Evolutionary conservation across 371 early-diverging fungal species (phyloP).

Genomic region (Rhizopus delemar): DNA sequence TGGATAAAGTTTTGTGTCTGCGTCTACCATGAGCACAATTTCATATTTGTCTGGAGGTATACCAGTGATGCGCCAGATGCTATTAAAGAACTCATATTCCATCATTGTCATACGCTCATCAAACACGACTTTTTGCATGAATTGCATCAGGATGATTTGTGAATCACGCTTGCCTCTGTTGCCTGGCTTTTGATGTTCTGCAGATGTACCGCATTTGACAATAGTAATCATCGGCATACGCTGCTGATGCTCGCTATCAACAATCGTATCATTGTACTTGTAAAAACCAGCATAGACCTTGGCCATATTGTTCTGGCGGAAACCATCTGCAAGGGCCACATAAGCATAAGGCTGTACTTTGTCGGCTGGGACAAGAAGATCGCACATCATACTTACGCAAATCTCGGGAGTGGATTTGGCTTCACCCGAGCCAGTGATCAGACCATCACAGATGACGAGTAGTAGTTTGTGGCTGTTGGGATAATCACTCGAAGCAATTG

Average conservation of each 20-base stretch:
- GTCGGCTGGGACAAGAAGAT: constrained; percentile 57
- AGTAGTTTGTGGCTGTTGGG: constrained; percentile 89
- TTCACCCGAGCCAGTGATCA: constrained; percentile 82
- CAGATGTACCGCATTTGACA: constrained; percentile 82
- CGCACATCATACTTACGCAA: constrained; percentile 77
- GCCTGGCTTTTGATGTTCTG: constrained; percentile 74
- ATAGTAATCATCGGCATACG: constrained; percentile 73
- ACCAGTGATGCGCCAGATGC: constrained; percentile 30
- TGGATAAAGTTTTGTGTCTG: constrained; percentile 83
- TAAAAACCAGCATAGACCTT: constrained; percentile 93
- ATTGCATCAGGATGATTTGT: constrained; percentile 92
- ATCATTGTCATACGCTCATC: constrained; percentile 83
- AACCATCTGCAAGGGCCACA: constrained; percentile 83
- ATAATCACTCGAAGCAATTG: constrained; percentile 85
- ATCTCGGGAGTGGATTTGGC: constrained; percentile 77
- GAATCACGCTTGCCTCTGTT: constrained; percentile 96
- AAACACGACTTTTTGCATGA: constrained; percentile 80
- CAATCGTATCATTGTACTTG: constrained; percentile 54
- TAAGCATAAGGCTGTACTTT: constrained; percentile 70
- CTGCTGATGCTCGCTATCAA: constrained; percentile 50
- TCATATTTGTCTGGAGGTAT: constrained; percentile 83
- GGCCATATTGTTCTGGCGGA: constrained; percentile 84
- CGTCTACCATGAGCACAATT: constrained; percentile 89
- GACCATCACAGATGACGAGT: constrained; percentile 87
- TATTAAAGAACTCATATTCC: constrained; percentile 80